Evolutionary conservation across 345 rosid genomes (phyloP).

Genomic region (Linum tenue): DNA sequence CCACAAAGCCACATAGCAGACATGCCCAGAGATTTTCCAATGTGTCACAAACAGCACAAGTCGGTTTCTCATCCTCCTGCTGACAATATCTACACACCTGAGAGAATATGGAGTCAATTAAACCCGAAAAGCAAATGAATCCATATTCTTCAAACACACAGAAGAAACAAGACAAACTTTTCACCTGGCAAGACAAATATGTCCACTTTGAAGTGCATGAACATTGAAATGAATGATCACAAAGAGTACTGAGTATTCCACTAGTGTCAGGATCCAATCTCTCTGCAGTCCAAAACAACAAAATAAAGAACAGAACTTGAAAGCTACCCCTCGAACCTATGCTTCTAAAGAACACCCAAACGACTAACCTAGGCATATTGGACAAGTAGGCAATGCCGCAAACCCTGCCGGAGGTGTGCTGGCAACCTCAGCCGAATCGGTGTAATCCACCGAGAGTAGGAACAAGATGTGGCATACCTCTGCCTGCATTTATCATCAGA

Average conservation of each 20-base stretch:
- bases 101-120: background rate
- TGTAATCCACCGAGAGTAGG: conserved; percentile 53
- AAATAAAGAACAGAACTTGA: background rate
- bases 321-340: background rate
- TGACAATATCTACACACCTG: conserved; percentile 90
- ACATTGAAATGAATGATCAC: conserved; percentile 96
- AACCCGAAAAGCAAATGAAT: background rate
- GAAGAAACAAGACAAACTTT: conserved; percentile 12
- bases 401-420: conserved; percentile 57
- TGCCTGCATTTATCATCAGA: conserved; percentile 34
- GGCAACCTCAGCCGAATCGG: conserved; percentile 54
- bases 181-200: conserved; percentile 79
- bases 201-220: conserved; percentile 95
- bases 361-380: conserved; percentile 73
- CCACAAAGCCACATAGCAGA: conserved; percentile 83
- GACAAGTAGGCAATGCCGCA: conserved; percentile 80
- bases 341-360: background rate
- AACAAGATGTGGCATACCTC: conserved; percentile 75
- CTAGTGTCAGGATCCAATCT: conserved; percentile 91
- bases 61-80: conserved; percentile 67
- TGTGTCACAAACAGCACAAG: conserved; percentile 76
- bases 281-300: conserved; percentile 32
- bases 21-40: conserved; percentile 82
- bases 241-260: conserved; percentile 68
- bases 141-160: background rate